phyloP scores from a whole-genome alignment of 2,329 filamentous ascomycete genomes.

The Aspergillus fijiensis region DNA sequence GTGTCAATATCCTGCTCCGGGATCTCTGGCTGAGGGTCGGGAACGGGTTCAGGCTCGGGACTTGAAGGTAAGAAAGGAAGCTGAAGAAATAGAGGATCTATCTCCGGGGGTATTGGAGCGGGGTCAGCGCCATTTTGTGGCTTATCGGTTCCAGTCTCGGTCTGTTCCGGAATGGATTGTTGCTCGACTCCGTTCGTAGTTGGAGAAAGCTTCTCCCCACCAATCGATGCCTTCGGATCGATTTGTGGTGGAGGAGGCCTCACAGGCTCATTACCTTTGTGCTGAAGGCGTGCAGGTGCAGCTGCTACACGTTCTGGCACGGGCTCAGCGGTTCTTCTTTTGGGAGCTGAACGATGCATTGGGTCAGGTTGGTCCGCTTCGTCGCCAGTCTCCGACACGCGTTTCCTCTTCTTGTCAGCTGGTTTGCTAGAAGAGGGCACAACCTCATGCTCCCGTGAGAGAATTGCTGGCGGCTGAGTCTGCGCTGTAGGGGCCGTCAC shows the following conservation, averaged over 20 bases:
- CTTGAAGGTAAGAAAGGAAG: conserved; percentile 32
- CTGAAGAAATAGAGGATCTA: conserved; percentile 28
- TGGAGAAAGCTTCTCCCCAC: background rate
- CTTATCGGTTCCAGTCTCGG: background rate
- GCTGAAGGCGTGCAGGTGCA: background rate
- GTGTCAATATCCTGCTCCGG: conserved; percentile 32
- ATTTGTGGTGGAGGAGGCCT: background rate
- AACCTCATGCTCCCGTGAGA: conserved; percentile 2
- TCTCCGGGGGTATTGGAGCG: conserved; percentile 10
- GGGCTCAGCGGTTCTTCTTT: conserved; percentile 11
- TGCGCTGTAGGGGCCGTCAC: conserved; percentile 3
- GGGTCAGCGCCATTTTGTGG: background rate
- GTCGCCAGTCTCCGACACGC: conserved; percentile 7
- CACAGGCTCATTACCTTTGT: background rate
- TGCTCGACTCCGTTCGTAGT: background rate
- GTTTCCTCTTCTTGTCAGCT: conserved; percentile 26
- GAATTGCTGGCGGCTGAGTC: background rate
- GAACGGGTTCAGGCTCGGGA: conserved; percentile 23
- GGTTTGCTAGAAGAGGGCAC: background rate
- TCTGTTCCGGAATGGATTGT: background rate
- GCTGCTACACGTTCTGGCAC: conserved; percentile 1
- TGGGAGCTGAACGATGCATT: conserved; percentile 5
- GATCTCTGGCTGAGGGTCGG: conserved; percentile 14
- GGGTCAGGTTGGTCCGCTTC: background rate
- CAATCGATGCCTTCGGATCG: background rate